phyloP scores from a whole-genome alignment of 2,329 filamentous ascomycete genomes.

The Colletotrichum eleusines region DNA sequence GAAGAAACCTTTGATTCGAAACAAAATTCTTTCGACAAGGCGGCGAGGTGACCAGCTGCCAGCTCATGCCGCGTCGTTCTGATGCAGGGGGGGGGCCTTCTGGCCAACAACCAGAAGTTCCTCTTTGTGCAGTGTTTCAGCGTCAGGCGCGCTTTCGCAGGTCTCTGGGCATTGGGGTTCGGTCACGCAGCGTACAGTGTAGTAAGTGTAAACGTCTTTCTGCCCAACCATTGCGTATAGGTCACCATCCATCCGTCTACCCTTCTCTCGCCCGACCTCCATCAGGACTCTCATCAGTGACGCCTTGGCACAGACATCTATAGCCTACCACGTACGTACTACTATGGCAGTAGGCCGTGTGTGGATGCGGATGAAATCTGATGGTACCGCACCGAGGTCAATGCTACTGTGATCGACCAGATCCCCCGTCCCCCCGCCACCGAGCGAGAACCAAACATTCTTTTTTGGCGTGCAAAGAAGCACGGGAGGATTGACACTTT shows the following conservation, averaged over 20 bases:
- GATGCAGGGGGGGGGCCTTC: conserved; percentile 19
- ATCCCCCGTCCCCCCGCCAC: conserved; percentile 8
- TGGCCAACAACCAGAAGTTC: neutral
- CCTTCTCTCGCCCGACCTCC: neutral
- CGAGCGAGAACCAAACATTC: conserved; percentile 16
- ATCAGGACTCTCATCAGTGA: neutral
- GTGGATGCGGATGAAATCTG: conserved; percentile 1
- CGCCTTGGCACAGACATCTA: conserved; percentile 5
- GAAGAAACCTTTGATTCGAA: neutral
- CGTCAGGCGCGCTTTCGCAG: conserved; percentile 12
- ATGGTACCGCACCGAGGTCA: conserved; percentile 14
- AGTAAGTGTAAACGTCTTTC: neutral
- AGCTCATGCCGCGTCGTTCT: neutral
- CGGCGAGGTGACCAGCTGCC: neutral
- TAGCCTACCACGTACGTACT: too few species aligned
- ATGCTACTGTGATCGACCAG: conserved; percentile 25
- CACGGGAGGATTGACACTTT: neutral
- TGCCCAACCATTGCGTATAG: neutral
- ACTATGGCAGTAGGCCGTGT: too few species aligned
- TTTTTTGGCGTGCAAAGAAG: conserved; percentile 25
- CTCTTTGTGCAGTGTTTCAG: conserved; percentile 29
- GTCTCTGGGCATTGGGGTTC: neutral
- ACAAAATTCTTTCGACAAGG: neutral
- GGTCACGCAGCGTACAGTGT: neutral
- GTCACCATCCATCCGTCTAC: neutral